Conservation (phyloP, 139 green algal genomes). For the Asterochloris erici region DNA sequence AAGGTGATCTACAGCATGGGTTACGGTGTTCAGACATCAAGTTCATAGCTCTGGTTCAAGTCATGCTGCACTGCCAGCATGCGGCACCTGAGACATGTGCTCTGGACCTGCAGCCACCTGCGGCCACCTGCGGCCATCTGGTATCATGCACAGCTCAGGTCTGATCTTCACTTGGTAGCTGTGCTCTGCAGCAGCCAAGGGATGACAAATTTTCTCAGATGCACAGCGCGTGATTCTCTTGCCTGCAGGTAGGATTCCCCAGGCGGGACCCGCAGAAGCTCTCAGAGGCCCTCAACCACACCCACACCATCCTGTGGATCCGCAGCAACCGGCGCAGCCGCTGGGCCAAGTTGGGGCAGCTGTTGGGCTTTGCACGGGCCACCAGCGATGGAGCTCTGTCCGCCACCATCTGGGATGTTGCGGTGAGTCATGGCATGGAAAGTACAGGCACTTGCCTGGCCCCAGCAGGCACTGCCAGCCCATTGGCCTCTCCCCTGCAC, state of each 20-base stretch:
- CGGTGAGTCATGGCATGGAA: conserved; percentile 39
- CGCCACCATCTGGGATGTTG: conserved; percentile 88
- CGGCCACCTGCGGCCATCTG: not conserved
- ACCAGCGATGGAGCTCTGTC: conserved; percentile 76
- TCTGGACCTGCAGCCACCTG: not conserved
- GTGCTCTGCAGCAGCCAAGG: not conserved
- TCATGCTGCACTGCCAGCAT: not conserved
- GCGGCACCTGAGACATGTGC: not conserved
- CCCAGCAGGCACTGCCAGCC: not conserved
- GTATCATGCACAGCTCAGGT: not conserved
- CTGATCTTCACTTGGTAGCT: not conserved
- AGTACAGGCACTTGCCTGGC: not conserved
- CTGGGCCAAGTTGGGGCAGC: conserved; percentile 51
- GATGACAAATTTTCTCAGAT: not conserved
- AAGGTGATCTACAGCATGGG: too few species aligned
- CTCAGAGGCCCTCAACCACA: conserved; percentile 66
- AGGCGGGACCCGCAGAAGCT: conserved; percentile 65
- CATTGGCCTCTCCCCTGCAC: not conserved
- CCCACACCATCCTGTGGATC: conserved; percentile 69
- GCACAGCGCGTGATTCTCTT: not conserved
- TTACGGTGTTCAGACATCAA: too few species aligned
- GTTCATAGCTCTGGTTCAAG: too few species aligned
- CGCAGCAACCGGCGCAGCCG: conserved; percentile 45
- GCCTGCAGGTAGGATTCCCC: conserved; percentile 76
- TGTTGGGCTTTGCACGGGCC: conserved; percentile 82